These are phyloP conservation scores for Calonectria pauciramosa DNA, from an alignment of 2,329 filamentous ascomycete species.

Conservation along the genomic window DNA sequence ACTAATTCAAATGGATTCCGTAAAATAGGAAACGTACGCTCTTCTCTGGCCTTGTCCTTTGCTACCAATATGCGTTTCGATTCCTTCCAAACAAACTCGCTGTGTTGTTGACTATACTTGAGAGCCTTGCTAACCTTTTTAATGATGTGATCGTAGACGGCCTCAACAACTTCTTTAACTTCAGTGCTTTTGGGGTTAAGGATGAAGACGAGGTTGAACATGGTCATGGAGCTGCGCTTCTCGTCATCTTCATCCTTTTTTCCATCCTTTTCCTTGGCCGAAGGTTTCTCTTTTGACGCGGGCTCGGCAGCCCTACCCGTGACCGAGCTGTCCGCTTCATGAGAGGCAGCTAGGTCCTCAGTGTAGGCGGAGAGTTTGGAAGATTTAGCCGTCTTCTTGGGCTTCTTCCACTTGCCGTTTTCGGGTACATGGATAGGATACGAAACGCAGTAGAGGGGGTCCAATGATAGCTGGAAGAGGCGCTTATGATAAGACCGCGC, in stretches of 20 bases:
- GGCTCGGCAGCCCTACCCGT: conserved; percentile 45
- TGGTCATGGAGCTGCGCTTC: conserved; percentile 83
- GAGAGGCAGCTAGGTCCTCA: conserved; percentile 47
- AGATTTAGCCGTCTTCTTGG: conserved; percentile 65
- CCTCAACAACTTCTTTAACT: conserved; percentile 80
- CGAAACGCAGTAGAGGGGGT: conserved; percentile 84
- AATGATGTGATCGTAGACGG: conserved; percentile 86
- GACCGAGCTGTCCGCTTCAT: conserved; percentile 45
- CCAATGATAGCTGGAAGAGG: conserved; percentile 85
- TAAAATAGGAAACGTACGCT: conserved; percentile 58
- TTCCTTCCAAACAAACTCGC: conserved; percentile 92
- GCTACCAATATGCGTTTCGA: conserved; percentile 84
- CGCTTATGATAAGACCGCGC: conserved; percentile 83
- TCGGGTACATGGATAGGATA: conserved; percentile 87
- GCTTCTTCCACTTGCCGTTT: conserved; percentile 83
- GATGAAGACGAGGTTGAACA: conserved; percentile 98
- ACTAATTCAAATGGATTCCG: not conserved
- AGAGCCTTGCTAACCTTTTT: conserved; percentile 94
- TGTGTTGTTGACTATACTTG: conserved; percentile 91
- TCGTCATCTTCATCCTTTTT: conserved; percentile 61
- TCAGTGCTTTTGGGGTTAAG: conserved; percentile 85
- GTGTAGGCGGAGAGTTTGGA: conserved; percentile 52
- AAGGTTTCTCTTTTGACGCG: conserved; percentile 41
- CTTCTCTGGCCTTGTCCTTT: conserved; percentile 85
- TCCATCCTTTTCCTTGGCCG: conserved; percentile 43